Base-by-base conservation (phyloP, 352 stramenopile genomes). In the Peronospora destructor region DNA sequence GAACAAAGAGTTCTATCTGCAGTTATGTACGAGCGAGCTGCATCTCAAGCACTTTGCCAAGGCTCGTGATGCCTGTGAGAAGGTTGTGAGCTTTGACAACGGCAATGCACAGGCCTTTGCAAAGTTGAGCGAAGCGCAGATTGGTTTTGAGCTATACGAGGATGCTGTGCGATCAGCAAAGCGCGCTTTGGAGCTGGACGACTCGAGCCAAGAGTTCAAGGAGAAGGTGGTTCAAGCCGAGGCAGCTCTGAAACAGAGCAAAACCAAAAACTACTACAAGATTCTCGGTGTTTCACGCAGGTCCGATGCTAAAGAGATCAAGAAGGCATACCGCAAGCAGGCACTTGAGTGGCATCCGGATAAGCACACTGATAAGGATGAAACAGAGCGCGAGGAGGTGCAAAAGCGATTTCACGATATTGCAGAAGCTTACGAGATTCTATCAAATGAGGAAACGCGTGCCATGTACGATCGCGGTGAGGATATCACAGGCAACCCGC, bases 401-500 rank as follows among this genome's bases (percentile, higher is more conserved):
- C 6, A 30, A 30, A 30, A 30, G 8, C 26, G 26, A 30, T 30
- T 30, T 30, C 26, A 10, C 8, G 26, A 30, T 4, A 30, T 30
- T 30, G 26, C 26, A 10, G 2, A 30, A 30, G 26, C 26, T 6
- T 30, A 30, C 26, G 26, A 30, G 26, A 30, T 30, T 30, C 8
- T 30, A 30, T 30, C 26, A 2, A 30, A 30, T 30, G 26, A 30
- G 26, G 26, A 30, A 55, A 72, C 86, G 21, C 78, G 94, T 17
- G 84, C 66, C 6, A 95, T 91, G 64, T 98, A 98, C 76, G 95
- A 98, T 62, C 73, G 94, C 10, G 95, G 95, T 23, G 95, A 98
- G 59, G 77, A 96, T 34, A 90, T 98, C 9, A 77, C 68, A 11
- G 80, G 76, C 38, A 89, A 80, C 53, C 11, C 36, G 21, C 73